Percentiles rank a stretch among this genome's conserved stretches.
phyloP scores from a whole-genome alignment of 2,329 filamentous ascomycete species.

The Aureobasidium melanogenum region DNA sequence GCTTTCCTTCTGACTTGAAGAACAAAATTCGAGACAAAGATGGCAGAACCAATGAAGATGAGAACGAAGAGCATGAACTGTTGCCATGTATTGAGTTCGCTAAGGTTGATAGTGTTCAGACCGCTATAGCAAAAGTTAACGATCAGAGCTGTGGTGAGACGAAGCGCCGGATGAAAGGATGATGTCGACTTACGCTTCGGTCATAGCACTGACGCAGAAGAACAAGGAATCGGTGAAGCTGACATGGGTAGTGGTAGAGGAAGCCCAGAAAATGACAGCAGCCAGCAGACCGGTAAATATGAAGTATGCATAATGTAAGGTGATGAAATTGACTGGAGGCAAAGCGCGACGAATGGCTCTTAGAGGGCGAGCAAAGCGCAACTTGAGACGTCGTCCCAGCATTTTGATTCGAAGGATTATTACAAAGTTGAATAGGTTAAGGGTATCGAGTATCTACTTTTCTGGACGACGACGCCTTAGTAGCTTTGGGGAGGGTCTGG shows the following conservation, averaged over 20 bases:
- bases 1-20: slow-evolving; percentile 51
- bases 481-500: slow-evolving; percentile 1
- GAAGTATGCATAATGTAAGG: slow-evolving; percentile 59
- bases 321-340: slow-evolving; percentile 26
- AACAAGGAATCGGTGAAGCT: slow-evolving; percentile 59
- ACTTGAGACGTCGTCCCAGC: slow-evolving; percentile 1
- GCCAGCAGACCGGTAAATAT: slow-evolving; percentile 45
- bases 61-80: slow-evolving; percentile 57
- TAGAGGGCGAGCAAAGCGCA: slow-evolving; percentile 9
- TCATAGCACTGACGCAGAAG: slow-evolving; percentile 57
- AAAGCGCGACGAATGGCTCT: slow-evolving; percentile 5
- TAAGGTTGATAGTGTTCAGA: slow-evolving; percentile 59
- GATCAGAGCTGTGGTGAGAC: not conserved
- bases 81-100: slow-evolving; percentile 57
- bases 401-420: not conserved
- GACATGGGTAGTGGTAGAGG: slow-evolving; percentile 44
- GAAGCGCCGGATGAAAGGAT: not conserved
- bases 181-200: slow-evolving; percentile 39
- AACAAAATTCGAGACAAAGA: slow-evolving; percentile 59
- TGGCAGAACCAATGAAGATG: slow-evolving; percentile 56
- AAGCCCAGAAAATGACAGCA: slow-evolving; percentile 54
- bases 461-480: slow-evolving; percentile 9
- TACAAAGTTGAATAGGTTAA: not conserved
- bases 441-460: not conserved
- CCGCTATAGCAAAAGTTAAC: slow-evolving; percentile 30